Evolutionary conservation across 1,284 basidiomycete species (phyloP).

Genomic region (Melampsora larici-populina): DNA sequence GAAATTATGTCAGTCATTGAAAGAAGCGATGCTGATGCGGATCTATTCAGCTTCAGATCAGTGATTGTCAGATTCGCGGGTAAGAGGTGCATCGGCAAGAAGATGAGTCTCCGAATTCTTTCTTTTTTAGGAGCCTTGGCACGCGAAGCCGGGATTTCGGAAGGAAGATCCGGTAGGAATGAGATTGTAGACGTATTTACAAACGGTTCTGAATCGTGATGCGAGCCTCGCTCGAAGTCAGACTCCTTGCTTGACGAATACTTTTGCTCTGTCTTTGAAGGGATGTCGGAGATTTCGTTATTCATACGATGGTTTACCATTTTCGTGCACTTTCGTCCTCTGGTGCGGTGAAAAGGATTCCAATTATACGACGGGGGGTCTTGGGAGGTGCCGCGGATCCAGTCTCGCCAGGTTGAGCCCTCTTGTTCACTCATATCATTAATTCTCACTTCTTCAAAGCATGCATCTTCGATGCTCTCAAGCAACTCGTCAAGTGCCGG

Average conservation of each 20-base stretch:
- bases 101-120: slow-evolving; percentile 44
- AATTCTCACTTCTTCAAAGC: neutral
- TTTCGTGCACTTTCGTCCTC: neutral
- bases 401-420: neutral
- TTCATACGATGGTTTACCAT: neutral
- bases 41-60: slow-evolving; percentile 47
- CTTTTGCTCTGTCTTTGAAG: neutral
- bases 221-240: neutral
- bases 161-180: neutral
- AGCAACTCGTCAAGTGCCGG: neutral
- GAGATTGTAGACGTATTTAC: neutral
- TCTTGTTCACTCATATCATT: slow-evolving; percentile 7
- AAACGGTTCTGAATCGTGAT: neutral
- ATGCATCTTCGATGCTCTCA: neutral
- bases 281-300: neutral
- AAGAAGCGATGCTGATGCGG: slow-evolving; percentile 35
- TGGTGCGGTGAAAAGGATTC: neutral
- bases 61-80: slow-evolving; percentile 46
- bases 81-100: slow-evolving; percentile 49
- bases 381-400: neutral
- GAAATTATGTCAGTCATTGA: slow-evolving; percentile 40
- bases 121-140: slow-evolving; percentile 6
- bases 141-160: neutral
- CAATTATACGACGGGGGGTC: neutral
- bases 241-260: neutral